Evolutionary conservation across 441 rosid genomes (phyloP), one percentile per base, ranked within the genome.

Genomic region (Syzygium syzygioides): DNA sequence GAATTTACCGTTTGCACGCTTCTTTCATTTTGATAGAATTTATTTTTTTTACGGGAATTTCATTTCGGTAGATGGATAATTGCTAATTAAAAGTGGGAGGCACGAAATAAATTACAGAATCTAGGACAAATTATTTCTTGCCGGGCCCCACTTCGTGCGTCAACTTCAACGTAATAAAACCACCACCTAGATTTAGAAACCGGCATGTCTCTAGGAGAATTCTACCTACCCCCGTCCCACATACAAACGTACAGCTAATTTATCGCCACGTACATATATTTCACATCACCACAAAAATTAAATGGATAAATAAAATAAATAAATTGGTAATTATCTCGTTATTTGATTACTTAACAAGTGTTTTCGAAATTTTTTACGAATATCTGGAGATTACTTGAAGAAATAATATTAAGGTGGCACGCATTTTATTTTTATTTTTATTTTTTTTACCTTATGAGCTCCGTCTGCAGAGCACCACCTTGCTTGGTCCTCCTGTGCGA

Each of bases 381-480:
- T 71, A 37, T 37, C 6, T 71, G 80, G n/a, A 76, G 26, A 87
- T 34, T 55, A 87, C 12, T 34, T n/a, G 32, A 66, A 79, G 18
- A 76, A 79, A 68, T 15, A 55, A 55, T 26, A 79, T 55, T 23
- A n/a, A n/a, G 14, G 23, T 9, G 3, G 32, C 14, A 45, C 11
- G 1, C 56, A 14, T 18, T n/a, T 37, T n/a, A 48, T 30, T 26
- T 26, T 30, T 26, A 26, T 20, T 18, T 15, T 37, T 32, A 34
- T 53, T 80, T 37, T 32, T 55, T 53, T 80, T 91, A 93, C 95
- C 95, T 92, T 19, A 93, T 93, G 84, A 93, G 95, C 86, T 93
- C 95, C 60, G 64, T 92, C 87, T 93, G 95, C 34, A 92, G 90
- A 48, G 94, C 94, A 34, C 89, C 92, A 57, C 93, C 93, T 25